Conservation (phyloP, 192 early-diverging fungal species). For the Powellomyces hirtus region DNA sequence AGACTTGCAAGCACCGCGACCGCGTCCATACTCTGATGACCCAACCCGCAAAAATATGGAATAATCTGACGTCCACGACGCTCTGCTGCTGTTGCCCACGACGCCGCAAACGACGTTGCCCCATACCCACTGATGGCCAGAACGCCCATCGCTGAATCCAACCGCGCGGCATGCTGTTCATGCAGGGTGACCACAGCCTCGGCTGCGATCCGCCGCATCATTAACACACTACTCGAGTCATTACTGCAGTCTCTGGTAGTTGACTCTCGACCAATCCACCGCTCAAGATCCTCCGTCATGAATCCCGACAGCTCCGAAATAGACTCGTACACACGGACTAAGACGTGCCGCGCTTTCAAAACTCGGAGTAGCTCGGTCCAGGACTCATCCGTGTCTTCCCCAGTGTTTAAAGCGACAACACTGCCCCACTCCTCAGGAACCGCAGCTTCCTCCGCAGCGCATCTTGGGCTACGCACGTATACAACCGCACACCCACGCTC, state of each 20-base stretch:
- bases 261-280: background rate
- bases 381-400: background rate
- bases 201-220: background rate
- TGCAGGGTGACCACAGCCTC: background rate
- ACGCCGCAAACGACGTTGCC: background rate
- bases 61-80: background rate
- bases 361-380: background rate
- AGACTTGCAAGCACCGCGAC: background rate
- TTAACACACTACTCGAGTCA: background rate
- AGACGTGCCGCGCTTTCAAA: background rate
- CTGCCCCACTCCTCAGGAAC: background rate
- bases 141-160: background rate
- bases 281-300: background rate
- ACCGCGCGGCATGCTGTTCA: background rate
- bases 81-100: background rate
- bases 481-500: no score
- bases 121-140: background rate
- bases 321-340: background rate
- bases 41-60: background rate
- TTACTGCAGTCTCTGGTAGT: background rate
- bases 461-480: no score
- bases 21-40: background rate
- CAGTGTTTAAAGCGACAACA: background rate
- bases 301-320: background rate
- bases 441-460: no score